These are phyloP conservation scores for Osmanthus fragrans DNA, from an alignment of 257 asterid species.

Conservation along the genomic window DNA sequence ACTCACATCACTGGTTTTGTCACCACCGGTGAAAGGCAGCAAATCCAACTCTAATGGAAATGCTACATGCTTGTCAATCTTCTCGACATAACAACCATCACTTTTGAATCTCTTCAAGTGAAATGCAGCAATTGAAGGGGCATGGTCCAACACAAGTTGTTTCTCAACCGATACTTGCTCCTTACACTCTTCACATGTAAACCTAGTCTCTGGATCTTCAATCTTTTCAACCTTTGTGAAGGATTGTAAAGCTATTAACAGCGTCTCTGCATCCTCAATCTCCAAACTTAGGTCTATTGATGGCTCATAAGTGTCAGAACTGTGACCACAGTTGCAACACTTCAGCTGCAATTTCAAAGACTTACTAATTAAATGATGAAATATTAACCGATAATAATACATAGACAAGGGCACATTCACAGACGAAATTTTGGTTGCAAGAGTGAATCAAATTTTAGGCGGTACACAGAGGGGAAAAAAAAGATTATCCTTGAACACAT, in stretches of 20 bases:
- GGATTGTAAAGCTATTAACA: constrained; percentile 68
- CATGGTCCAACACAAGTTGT: constrained; percentile 70
- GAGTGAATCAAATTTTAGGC: neutral
- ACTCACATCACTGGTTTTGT: constrained; percentile 50
- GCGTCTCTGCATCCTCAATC: constrained; percentile 66
- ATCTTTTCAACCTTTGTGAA: constrained; percentile 86
- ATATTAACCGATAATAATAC: neutral
- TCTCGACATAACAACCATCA: constrained; percentile 73
- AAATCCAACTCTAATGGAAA: constrained; percentile 79
- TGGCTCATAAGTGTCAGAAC: constrained; percentile 82
- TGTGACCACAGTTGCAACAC: constrained; percentile 85
- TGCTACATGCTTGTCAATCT: constrained; percentile 72
- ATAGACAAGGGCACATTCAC: neutral
- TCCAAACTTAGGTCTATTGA: constrained; percentile 86
- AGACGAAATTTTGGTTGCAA: neutral
- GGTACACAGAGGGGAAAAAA: neutral
- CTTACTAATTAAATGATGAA: neutral
- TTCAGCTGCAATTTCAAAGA: constrained; percentile 61
- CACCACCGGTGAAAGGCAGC: constrained; percentile 51
- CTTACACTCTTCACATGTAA: constrained; percentile 78
- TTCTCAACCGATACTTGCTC: constrained; percentile 80
- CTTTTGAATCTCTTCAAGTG: constrained; percentile 91
- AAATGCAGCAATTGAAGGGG: constrained; percentile 70
- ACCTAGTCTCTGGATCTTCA: constrained; percentile 77
- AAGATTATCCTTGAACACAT: constrained; percentile 21